Percentiles rank a stretch among this genome's conserved stretches.
Conservation (phyloP, 345 rosid genomes). For the Firmiana major region DNA sequence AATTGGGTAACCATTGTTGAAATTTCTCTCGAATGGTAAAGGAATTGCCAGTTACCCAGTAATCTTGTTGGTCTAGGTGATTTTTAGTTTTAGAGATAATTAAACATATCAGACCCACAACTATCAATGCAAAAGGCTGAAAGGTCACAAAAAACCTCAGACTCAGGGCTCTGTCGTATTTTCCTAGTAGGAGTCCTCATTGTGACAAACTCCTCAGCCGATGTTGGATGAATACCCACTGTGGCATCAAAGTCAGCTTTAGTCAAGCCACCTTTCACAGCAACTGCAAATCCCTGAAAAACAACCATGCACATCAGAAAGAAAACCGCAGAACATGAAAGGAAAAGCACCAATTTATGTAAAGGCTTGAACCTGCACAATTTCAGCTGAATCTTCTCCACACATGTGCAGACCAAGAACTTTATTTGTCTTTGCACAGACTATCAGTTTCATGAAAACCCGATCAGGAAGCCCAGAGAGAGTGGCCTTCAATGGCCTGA, state of each 20-base stretch:
- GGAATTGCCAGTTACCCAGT: background rate
- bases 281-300: conserved; percentile 82
- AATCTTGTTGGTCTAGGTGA: background rate
- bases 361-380: conserved; percentile 51
- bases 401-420: conserved; percentile 89
- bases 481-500: conserved; percentile 89
- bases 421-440: conserved; percentile 59
- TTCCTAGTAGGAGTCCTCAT: conserved; percentile 84
- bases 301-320: background rate
- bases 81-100: conserved; percentile 3
- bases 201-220: conserved; percentile 90
- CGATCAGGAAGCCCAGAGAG: conserved; percentile 92
- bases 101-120: conserved; percentile 19
- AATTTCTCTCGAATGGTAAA: conserved; percentile 1
- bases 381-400: conserved; percentile 94
- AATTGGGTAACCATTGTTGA: background rate
- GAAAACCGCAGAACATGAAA: background rate
- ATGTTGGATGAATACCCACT: conserved; percentile 87
- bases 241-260: conserved; percentile 87
- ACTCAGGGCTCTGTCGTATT: conserved; percentile 46
- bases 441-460: conserved; percentile 77
- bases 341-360: background rate
- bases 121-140: background rate
- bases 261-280: conserved; percentile 88
- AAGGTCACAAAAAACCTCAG: conserved; percentile 59